Evolutionary conservation across 192 early-diverging fungal species (phyloP).

Genomic region (Powellomyces hirtus): DNA sequence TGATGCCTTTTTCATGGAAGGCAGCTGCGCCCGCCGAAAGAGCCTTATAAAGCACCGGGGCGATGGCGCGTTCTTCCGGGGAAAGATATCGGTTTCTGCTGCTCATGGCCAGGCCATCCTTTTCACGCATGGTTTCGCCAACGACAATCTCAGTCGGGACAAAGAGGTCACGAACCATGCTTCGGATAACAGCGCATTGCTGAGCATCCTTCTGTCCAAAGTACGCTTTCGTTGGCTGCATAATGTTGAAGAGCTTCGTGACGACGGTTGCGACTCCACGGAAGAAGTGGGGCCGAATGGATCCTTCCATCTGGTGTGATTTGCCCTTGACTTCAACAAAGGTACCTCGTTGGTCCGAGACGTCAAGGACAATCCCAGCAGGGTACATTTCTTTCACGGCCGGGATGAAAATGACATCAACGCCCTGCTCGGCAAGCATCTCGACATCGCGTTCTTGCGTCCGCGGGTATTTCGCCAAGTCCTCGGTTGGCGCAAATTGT

Average conservation of each 20-base stretch:
- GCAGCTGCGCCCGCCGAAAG: conserved; percentile 53
- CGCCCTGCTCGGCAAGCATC: conserved; percentile 49
- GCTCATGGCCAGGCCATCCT: conserved; percentile 85
- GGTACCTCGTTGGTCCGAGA: conserved; percentile 73
- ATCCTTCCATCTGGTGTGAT: conserved; percentile 92
- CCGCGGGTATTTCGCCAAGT: conserved; percentile 86
- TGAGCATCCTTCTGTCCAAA: conserved; percentile 99
- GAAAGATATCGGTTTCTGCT: conserved; percentile 86
- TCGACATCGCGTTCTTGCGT: conserved; percentile 76
- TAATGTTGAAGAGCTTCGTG: conserved; percentile 87
- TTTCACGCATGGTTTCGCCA: conserved; percentile 71
- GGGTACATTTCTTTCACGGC: conserved; percentile 92
- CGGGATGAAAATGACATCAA: conserved; percentile 42
- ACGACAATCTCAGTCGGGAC: conserved; percentile 74
- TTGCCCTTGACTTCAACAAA: conserved; percentile 91
- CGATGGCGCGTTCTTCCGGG: conserved; percentile 62
- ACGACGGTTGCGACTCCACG: conserved; percentile 96
- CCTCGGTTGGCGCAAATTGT: conserved; percentile 96
- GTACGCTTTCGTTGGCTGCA: conserved; percentile 75
- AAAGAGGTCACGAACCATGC: conserved; percentile 82
- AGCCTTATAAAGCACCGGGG: conserved; percentile 73
- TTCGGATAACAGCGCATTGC: conserved; percentile 74
- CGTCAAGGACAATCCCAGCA: conserved; percentile 78
- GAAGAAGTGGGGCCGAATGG: conserved; percentile 91
- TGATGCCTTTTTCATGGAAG: conserved; percentile 33